A percentile compares a stretch with the other conserved stretches of the same genome.
These are phyloP conservation scores for Botrytis galanthina DNA, from an alignment of 2,329 filamentous ascomycete species.

Conservation along the genomic window DNA sequence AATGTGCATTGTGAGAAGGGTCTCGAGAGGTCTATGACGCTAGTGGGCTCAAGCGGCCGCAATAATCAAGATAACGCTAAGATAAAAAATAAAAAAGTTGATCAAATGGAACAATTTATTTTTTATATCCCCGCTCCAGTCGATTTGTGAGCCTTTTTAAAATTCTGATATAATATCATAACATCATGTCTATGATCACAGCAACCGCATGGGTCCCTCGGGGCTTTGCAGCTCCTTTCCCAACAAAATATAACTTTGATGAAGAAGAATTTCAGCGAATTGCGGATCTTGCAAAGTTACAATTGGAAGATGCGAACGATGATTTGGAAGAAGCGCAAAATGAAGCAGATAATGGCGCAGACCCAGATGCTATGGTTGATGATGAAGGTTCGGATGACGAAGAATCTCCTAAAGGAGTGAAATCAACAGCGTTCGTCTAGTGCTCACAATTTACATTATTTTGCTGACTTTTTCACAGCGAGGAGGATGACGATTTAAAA, in stretches of 20 bases:
- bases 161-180: background rate
- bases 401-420: conserved; percentile 33
- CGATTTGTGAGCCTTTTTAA: conserved; percentile 3
- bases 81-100: conserved; percentile 20
- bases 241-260: conserved; percentile 56
- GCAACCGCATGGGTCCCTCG: conserved; percentile 58
- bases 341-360: conserved; percentile 34
- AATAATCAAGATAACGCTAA: conserved; percentile 14
- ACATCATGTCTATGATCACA: conserved; percentile 52
- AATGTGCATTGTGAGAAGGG: background rate
- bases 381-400: conserved; percentile 39
- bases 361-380: conserved; percentile 43
- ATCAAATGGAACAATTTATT: conserved; percentile 12
- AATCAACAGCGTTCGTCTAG: conserved; percentile 43
- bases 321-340: conserved; percentile 64
- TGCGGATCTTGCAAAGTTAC: conserved; percentile 56
- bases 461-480: conserved; percentile 38
- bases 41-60: conserved; percentile 17
- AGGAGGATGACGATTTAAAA: conserved; percentile 82
- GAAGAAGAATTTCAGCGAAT: conserved; percentile 59
- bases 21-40: background rate
- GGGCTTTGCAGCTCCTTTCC: conserved; percentile 57
- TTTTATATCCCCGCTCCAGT: conserved; percentile 16
- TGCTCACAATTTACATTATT: conserved; percentile 31
- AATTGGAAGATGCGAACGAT: conserved; percentile 84